Base-by-base conservation (phyloP, 352 stramenopile species). In the Phytopythium boreale region DNA sequence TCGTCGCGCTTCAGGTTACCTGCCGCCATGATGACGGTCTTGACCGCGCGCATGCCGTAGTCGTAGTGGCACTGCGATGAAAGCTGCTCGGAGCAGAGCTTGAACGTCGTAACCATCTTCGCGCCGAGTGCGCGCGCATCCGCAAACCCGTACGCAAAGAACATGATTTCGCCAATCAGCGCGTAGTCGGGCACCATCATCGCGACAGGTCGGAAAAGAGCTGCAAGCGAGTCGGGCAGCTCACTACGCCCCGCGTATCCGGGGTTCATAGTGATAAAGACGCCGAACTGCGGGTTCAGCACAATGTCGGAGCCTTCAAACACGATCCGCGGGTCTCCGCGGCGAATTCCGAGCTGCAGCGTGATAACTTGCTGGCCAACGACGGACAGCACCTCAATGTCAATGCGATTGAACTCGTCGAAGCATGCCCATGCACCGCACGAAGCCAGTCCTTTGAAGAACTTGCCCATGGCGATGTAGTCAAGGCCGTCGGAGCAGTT, bases 111-210 rank as follows among this genome's bases (percentile, higher is more conserved):
- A 22, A 98, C 95, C 94, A 98, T 98, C 58, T 98, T 98, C 12
- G 93, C 88, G 1, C 92, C 93, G 46, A 92, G 98, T 29, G 97
- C 84, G 50, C 95, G 92, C 14, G 93, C 95, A 43, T 98, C 95
- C 58, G 95, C 86, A 63, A 98, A 98, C 7, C 95, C 95, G 55
- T 97, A 98, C 8, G 88, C 90, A 62, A 98, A 98, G 46, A 98
- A 95, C 93, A 98, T 98, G 72, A 98, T 98, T 67, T 98, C 94
- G 41, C 92, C 94, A 57, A 98, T 98, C 68, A 98, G 91, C 7
- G 89, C 92, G 63, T 98, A 98, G 70, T 98, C 93, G 0, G 94
- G 94, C 22, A 98, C 94, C 96, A 98, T 99, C 96, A 98, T 98
- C 6, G 96, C 96, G 27, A 98, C 96, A 0, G 96, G 96, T 24